phyloP scores from a whole-genome alignment of 805 yeast genomes.

The Lipomyces starkeyi region DNA sequence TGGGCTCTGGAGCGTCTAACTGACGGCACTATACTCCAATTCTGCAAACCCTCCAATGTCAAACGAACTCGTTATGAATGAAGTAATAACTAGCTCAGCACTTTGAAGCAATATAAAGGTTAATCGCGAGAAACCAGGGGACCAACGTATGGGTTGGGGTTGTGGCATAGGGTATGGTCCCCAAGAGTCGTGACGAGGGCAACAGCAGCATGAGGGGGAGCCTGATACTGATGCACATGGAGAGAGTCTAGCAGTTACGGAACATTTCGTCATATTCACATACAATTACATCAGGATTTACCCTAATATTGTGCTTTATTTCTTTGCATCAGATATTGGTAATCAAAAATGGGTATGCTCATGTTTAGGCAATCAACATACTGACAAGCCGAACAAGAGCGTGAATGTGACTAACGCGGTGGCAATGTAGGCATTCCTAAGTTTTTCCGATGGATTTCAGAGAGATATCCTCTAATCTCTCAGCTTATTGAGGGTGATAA shows the following conservation, averaged over 20 bases:
- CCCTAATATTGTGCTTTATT: neutral
- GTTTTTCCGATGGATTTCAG: slow-evolving; percentile 94
- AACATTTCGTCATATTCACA: too few species aligned
- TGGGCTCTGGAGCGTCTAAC: neutral
- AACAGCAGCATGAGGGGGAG: too few species aligned
- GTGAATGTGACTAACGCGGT: neutral
- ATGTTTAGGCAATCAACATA: neutral
- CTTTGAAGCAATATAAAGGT: too few species aligned
- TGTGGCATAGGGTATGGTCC: neutral
- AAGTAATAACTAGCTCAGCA: neutral
- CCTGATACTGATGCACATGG: neutral
- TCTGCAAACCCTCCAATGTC: neutral
- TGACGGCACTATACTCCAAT: neutral
- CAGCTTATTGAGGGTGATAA: slow-evolving; percentile 81
- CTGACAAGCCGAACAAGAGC: neutral
- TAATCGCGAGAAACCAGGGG: too few species aligned
- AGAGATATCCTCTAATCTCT: slow-evolving; percentile 97
- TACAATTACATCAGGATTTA: neutral
- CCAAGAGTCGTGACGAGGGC: too few species aligned
- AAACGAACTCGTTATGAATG: neutral
- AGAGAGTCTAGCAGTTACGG: too few species aligned
- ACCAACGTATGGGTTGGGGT: neutral
- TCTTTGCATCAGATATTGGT: neutral
- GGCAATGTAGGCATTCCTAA: slow-evolving; percentile 71
- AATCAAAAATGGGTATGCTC: neutral